Base-by-base conservation (phyloP, 140 eudicot genomes). In the Senecio squalidus region DNA sequence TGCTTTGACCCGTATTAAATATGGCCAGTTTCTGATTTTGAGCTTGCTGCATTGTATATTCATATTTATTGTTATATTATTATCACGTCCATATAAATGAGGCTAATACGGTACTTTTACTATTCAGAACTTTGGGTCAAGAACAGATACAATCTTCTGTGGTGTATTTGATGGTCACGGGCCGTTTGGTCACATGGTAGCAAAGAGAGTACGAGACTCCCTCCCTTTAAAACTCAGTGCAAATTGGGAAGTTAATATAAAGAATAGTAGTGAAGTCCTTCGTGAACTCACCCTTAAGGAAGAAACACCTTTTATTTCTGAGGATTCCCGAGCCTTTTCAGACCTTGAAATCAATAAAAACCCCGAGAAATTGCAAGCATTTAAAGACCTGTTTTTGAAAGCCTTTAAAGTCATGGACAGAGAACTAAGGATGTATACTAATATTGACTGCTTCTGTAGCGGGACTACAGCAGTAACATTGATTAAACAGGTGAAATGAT, bases 161-260 rank as follows among this genome's bases (percentile, higher is more conserved):
- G 97, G 97, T 17, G 94, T 89, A 16, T 89, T 89, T 58, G 97
- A 89, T 64, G 97, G 97, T 33, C 97, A 89, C 58, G 97, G 97
- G 34, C 97, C 97, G 2, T 82, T 66, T 27, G 97, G 97, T 65
- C 95, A 89, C 75, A 4, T 89, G 95, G 97, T 89, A 60, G 95
- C 97, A 14, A 89, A 78, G 68, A 76, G 95, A 69, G 97, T 89
- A 8, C 73, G 97, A 58, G 97, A 89, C 76, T 80, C 86, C 24
- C 97, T 89, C 49, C 97, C 97, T 1, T 76, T 75, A 76, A 89
- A 82, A 53, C 80, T 89, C 45, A 82, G 80, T 74, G 58, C 89
- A 26, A 80, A 89, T 39, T 85, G 86, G 94, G 95, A 85, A 58
- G 84, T 66, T 27, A 76, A 80, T 58, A 13, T 53, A 25, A 85